Base-by-base conservation (phyloP, 225 moss, liverwort and hornwort genomes). In the Pseudisothecium myosuroides region DNA sequence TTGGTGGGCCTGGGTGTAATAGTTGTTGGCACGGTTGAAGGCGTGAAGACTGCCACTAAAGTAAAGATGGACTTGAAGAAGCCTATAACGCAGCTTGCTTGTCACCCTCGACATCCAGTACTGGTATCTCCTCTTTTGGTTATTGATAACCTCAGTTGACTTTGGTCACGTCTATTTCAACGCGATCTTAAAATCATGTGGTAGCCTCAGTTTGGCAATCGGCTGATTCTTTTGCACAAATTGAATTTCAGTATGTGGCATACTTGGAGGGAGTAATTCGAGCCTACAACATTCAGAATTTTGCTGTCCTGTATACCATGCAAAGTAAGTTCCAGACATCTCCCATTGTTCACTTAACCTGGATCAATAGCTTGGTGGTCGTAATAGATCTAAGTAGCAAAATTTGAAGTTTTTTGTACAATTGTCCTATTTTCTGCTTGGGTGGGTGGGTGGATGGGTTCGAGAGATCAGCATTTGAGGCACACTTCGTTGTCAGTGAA, bases 1-100 rank as follows among this genome's bases (percentile, higher is more conserved):
- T 87, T 80, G 55, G 86, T 88, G 86, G 88, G 55, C 56, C 72
- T 92, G 78, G 88, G 68, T 89, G 80, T 86, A 88, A 88, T 90
- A 98, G 99, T 99, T 91, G 99, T 99, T 69, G 99, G 99, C 83
- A 99, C 99, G 68, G 93, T 99, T 91, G 99, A 99, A 94, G 99
- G 99, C 88, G 97, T 99, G 79, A 93, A 96, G 90, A 89, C 92
- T 89, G 97, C 97, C 71, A 95, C 97, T 60, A 96, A 95, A 92
- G 97, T 99, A 65, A 99, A 99, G 93, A 96, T 97, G 88, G 99
- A 97, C 92, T 88, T 97, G 92, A 99, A 97, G 92, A 97, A 97
- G 93, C 97, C 99, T 86, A 99, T 99, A 69, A 96, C 96, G 26
- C 96, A 99, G 87, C 96, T 99, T 83, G 99, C 99, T 91, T 99